A percentile compares a stretch with the other conserved stretches of the same genome.
phyloP scores from a whole-genome alignment of 2,329 filamentous ascomycete species.

The Colletotrichum limetticola region DNA sequence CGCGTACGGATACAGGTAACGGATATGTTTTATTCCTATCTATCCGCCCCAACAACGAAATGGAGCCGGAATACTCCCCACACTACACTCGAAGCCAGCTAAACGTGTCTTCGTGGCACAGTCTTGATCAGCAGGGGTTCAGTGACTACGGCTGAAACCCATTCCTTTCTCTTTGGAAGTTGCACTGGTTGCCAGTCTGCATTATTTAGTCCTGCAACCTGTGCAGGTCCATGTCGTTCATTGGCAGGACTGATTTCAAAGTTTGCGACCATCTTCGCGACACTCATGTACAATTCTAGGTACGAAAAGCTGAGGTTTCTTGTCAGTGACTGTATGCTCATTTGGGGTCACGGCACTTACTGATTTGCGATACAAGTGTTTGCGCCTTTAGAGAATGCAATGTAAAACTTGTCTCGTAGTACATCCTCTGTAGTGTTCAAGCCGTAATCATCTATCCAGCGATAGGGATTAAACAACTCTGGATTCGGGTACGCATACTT shows the following conservation, averaged over 20 bases:
- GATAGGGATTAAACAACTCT: constrained; percentile 39
- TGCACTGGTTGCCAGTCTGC: constrained; percentile 35
- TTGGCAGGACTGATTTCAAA: background rate
- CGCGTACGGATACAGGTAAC: too few relatives aligned
- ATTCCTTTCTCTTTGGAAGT: constrained; percentile 37
- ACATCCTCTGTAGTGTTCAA: constrained; percentile 25
- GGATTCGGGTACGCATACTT: constrained; percentile 40
- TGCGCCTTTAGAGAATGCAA: constrained; percentile 43
- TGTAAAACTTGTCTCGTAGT: constrained; percentile 41
- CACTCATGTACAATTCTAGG: background rate
- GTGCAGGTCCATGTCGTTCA: background rate
- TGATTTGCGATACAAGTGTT: constrained; percentile 43
- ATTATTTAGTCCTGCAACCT: background rate
- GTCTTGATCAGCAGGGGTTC: background rate
- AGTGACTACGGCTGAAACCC: constrained; percentile 37
- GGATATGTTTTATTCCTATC: too few relatives aligned
- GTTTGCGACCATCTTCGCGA: background rate
- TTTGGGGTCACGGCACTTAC: constrained; percentile 33
- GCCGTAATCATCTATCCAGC: constrained; percentile 38
- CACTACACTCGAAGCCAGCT: too few relatives aligned
- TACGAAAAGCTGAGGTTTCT: constrained; percentile 7
- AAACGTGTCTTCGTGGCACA: background rate
- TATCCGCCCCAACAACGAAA: too few relatives aligned
- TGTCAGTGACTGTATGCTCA: rapidly evolving
- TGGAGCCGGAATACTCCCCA: too few relatives aligned